A percentile compares a stretch with the other conserved stretches of the same genome.
These are phyloP conservation scores for Aspergillus arachidicola DNA, from an alignment of 2,329 filamentous ascomycete species.

Conservation along the genomic window DNA sequence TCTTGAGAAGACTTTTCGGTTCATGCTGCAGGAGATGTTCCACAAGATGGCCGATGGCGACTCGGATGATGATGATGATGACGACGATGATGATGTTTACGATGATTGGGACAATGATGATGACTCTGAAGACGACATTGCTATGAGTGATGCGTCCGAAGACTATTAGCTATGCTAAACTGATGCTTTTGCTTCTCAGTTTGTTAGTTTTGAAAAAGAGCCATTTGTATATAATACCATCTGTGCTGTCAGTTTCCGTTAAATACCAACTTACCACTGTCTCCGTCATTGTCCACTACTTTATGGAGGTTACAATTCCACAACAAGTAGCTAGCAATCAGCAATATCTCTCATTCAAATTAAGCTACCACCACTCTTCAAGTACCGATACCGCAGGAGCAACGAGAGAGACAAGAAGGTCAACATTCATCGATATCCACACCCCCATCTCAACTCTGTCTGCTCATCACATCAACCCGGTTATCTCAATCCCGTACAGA, in stretches of 20 bases:
- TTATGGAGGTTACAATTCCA: neutral
- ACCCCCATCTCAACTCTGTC: neutral
- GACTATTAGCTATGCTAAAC: slow-evolving; percentile 8
- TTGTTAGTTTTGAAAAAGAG: neutral
- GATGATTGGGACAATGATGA: slow-evolving; percentile 13
- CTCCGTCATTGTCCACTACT: neutral
- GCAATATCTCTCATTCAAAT: neutral
- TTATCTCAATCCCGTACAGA: neutral
- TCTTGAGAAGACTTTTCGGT: slow-evolving; percentile 10
- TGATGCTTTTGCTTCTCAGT: neutral
- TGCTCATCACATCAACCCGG: neutral
- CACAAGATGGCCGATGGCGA: slow-evolving; percentile 13
- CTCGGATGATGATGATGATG: slow-evolving; percentile 6
- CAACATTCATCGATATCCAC: neutral
- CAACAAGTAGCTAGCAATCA: neutral
- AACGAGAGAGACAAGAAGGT: neutral
- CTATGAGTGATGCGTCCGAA: slow-evolving; percentile 10
- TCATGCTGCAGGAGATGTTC: slow-evolving; percentile 15
- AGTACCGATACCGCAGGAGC: neutral
- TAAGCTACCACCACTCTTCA: neutral
- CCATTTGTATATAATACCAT: neutral
- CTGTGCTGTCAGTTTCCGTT: neutral
- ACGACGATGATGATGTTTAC: slow-evolving; percentile 8
- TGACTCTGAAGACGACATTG: slow-evolving; percentile 2
- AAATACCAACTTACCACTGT: neutral